Evolutionary conservation across 2,329 filamentous ascomycete species (phyloP), one percentile per base, ranked within the genome.

Genomic region (Trichoderma koningiopsis): DNA sequence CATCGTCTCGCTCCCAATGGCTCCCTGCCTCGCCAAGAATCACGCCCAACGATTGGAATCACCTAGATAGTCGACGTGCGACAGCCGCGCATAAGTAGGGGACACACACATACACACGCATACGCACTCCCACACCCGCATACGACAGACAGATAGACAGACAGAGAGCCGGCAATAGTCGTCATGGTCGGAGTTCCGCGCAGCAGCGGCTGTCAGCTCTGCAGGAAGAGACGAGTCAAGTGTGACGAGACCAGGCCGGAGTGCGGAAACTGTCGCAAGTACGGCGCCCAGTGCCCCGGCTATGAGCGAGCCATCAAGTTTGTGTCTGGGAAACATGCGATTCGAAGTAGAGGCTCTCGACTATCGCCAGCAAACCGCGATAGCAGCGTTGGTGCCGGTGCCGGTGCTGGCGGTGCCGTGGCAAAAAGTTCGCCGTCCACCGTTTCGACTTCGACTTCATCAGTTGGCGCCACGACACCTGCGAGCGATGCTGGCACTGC

Each of bases 181-280:
- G 73, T 58, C 72, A 79, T 81, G 79, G 80, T 80, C 58, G 79
- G 81, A 29, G 77, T 81, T 37, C 78, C 79, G 62, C 77, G 79
- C 53, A 81, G 77, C 71, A 79, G 74, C 70, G 76, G 75, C 71
- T 83, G 81, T 72, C 76, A 77, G 66, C 75, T 82, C 49, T 82
- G 81, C 74, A 77, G 80, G 69, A 79, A 77, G 73, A 77, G 81
- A 67, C 78, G 78, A 59, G 78, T 82, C 69, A 81, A 83, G 76
- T 85, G 84, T 71, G 83, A 86, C 72, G 79, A 84, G 73, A 75
- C 71, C 27, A 79, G 77, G 13, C 83, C 83, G 13, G 76, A 74
- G 65, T 82, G 81, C 67, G 75, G 73, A 29, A 83, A 82, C 64
- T 83, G 81, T 72, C 70, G 74, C 65, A 79, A 76, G 63, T 82